Base-by-base conservation (phyloP, 2,329 filamentous ascomycete species). In the Ilyonectria sp. region DNA sequence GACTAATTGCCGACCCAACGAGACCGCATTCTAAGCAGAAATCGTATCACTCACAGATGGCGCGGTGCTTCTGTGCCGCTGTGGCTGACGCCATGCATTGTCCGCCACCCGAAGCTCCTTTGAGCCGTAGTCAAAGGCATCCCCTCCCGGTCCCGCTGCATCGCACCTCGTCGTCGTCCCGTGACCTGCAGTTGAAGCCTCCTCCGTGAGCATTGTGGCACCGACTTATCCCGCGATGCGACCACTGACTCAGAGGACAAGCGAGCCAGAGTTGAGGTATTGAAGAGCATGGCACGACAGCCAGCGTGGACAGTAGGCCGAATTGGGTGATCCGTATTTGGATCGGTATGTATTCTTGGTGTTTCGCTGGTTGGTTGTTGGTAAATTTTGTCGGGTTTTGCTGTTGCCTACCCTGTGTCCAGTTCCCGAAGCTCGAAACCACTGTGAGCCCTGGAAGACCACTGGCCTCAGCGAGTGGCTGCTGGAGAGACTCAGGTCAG, bases 111-210 rank as follows among this genome's bases (percentile, higher is more conserved):
- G 17, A 44, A 53, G 33, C 46, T 52, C 46, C 35, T 9, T 60
- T 59, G 29, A 37, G 49, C 31, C 29, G 49, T 56, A 26, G 40
- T 19, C 11, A 26, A 31, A 7, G 21, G 53, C 8, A 40, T 35
- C 55, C 35, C 33, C 19, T 50, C 37, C 56, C 44, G 37, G 53
- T 43, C 49, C 21, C 49, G 49, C 33, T 50, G 40, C 56, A 55
- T 55, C 43, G 63, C 63, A 65, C 56, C 43, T 60, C n/a, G 21
- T 60, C 21, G 29, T 29, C 52, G 56, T 65, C 63, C 56, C 55
- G 55, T 60, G 63, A 55, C 63, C 29, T 54, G 2, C 11, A 17
- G 15, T 47, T 2, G 10, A 57, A 15, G 43, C 29, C 33, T 61
- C 29, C 33, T 61, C 33, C 43, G 23, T 35, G 33, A 35, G 29